These are phyloP conservation scores for Corinectria fuckeliana DNA, from an alignment of 2,329 filamentous ascomycete genomes.

Conservation along the genomic window DNA sequence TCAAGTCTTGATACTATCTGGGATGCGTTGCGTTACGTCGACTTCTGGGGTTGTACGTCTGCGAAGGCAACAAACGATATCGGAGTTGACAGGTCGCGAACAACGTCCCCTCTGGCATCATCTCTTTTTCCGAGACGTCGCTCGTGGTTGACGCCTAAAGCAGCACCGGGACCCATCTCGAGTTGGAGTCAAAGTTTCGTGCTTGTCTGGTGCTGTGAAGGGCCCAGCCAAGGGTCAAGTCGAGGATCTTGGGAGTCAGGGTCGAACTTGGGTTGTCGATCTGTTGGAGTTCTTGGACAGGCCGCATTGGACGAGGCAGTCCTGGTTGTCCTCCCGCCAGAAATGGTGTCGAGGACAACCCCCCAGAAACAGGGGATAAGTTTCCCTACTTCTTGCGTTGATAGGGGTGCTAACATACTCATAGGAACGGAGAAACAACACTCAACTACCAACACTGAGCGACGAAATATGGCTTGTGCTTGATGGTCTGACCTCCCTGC, in stretches of 20 bases:
- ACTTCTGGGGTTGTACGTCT: slow-evolving; percentile 20
- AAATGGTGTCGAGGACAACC: slow-evolving; percentile 57
- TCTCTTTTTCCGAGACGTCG: slow-evolving; percentile 4
- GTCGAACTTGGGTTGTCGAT: slow-evolving; percentile 25
- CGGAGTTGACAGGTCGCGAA: slow-evolving; percentile 20
- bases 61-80: slow-evolving; percentile 29
- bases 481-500: slow-evolving; percentile 2
- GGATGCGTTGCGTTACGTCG: slow-evolving; percentile 23
- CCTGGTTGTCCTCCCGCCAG: slow-evolving; percentile 59
- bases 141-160: slow-evolving; percentile 25
- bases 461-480: neutral
- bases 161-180: slow-evolving; percentile 79
- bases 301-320: slow-evolving; percentile 44
- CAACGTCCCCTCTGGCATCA: slow-evolving; percentile 21
- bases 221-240: slow-evolving; percentile 13
- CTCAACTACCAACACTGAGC: neutral
- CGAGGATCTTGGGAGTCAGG: slow-evolving; percentile 18
- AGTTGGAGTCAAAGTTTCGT: slow-evolving; percentile 93
- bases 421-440: slow-evolving; percentile 23
- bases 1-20: slow-evolving; percentile 16
- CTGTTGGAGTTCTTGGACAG: slow-evolving; percentile 34
- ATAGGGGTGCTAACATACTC: slow-evolving; percentile 36
- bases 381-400: slow-evolving; percentile 36
- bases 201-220: slow-evolving; percentile 70
- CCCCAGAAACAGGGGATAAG: slow-evolving; percentile 58